Evolutionary conservation across 345 rosid genomes (phyloP), one percentile per base, ranked within the genome.

Genomic region (Eutrema japonicum): DNA sequence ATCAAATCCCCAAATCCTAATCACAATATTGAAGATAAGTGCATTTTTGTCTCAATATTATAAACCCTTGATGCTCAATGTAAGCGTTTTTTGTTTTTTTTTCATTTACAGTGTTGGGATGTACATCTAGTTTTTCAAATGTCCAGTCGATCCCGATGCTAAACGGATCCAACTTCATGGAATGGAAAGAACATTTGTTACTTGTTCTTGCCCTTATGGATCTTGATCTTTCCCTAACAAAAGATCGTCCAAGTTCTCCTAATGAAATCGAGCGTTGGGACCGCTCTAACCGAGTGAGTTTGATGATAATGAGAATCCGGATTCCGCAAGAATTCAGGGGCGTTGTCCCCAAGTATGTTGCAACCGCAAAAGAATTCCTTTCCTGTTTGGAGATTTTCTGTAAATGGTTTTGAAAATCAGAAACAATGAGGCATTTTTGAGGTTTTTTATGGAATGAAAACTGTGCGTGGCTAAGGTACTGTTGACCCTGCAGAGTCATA

Each of bases 201-300:
- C 64, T 72, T 54, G 56, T 72, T 13, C 64, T 72, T 64, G 77
- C 38, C 49, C 49, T 64, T n/a, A 72, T 72, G 77, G 69, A 72
- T 64, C 77, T 72, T 36, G 70, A 64, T 30, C 10, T 72, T 2
- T 71, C 68, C 0, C 68, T 72, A n/a, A 35, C 12, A 30, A 69
- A 64, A 64, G 76, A 72, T 16, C 76, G 64, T 63, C 70, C 56
- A 0, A 45, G 52, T 63, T 46, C 63, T 8, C 3, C 7, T 0
- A 13, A 30, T 26, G 6, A 64, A 64, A 43, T 62, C 70, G 2
- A 53, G 54, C 55, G 6, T 6, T 72, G 70, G 70, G 48, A 63
- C 40, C 76, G 56, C 18, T 72, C 70, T 53, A 63, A 72, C 54
- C 70, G 70, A 14, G 42, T 72, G 7, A 53, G 64, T 53, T 6